These are phyloP conservation scores for Alternaria postmessia DNA, from an alignment of 2,329 filamentous ascomycete genomes.

Conservation along the genomic window DNA sequence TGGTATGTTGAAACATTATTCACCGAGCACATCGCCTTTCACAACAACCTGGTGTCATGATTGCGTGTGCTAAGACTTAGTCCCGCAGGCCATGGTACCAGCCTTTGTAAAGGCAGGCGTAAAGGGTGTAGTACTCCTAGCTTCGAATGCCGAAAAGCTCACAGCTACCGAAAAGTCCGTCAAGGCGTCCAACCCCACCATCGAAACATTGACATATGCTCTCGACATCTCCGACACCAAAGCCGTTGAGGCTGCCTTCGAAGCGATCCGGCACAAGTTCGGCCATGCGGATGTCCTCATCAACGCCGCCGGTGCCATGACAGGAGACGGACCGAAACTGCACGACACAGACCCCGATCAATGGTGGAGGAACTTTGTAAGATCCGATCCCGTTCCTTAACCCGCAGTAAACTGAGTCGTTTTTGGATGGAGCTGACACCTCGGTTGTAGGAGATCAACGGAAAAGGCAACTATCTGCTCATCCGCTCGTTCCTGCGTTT, in stretches of 20 bases:
- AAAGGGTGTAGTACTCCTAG: slow-evolving; percentile 46
- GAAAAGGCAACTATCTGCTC: slow-evolving; percentile 43
- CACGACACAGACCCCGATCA: slow-evolving; percentile 25
- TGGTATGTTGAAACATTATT: slow-evolving; percentile 17
- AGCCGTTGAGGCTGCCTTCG: slow-evolving; percentile 26
- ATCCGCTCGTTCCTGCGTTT: slow-evolving; percentile 42
- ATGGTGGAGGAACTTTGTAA: slow-evolving; percentile 33
- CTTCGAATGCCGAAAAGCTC: slow-evolving; percentile 38
- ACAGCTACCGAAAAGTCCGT: slow-evolving; percentile 31
- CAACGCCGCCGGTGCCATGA: slow-evolving; percentile 25
- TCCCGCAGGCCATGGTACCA: slow-evolving; percentile 37
- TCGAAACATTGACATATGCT: slow-evolving; percentile 40
- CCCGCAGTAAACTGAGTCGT: not conserved
- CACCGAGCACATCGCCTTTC: not conserved
- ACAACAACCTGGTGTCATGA: not conserved
- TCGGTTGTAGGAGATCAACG: slow-evolving; percentile 42
- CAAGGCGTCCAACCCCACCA: slow-evolving; percentile 35
- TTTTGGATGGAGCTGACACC: not conserved
- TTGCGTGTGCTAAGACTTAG: not conserved
- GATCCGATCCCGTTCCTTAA: not conserved
- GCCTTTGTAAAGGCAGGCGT: slow-evolving; percentile 47
- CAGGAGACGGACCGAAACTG: slow-evolving; percentile 20
- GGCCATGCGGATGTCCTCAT: slow-evolving; percentile 30
- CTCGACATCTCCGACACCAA: slow-evolving; percentile 39
- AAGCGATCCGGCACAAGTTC: slow-evolving; percentile 24